These are phyloP conservation scores for Aspergillus terreus DNA, from an alignment of 2,329 filamentous ascomycete species.

Conservation along the genomic window DNA sequence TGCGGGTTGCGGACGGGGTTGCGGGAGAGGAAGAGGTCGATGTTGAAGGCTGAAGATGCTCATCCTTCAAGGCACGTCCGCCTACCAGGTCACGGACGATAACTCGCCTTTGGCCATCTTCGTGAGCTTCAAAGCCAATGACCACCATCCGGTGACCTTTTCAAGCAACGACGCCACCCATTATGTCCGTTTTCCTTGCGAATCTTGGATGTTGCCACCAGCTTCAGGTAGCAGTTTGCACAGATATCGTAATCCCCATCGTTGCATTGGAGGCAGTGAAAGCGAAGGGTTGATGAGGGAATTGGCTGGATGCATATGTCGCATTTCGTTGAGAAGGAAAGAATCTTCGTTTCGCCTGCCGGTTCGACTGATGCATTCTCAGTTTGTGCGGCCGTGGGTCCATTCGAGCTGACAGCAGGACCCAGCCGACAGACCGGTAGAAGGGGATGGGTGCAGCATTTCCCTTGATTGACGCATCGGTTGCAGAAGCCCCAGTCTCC, in stretches of 20 bases:
- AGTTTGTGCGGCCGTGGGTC: conserved; percentile 15
- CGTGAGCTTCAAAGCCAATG: conserved; percentile 68
- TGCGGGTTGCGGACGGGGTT: background rate
- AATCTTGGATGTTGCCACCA: conserved; percentile 63
- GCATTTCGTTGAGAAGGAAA: conserved; percentile 72
- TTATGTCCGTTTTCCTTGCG: conserved; percentile 69
- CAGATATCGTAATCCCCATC: conserved; percentile 88
- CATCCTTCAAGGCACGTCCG: conserved; percentile 64
- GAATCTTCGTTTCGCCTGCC: conserved; percentile 53
- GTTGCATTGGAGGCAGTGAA: conserved; percentile 76
- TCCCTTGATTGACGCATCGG: conserved; percentile 76
- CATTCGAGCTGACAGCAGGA: conserved; percentile 18
- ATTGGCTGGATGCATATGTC: conserved; percentile 75
- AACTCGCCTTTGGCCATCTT: conserved; percentile 63
- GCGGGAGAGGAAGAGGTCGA: conserved; percentile 16
- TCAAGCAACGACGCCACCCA: conserved; percentile 81
- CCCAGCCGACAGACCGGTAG: conserved; percentile 67
- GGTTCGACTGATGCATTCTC: conserved; percentile 16
- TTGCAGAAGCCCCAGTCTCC: conserved; percentile 96
- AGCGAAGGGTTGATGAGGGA: conserved; percentile 63
- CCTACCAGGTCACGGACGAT: conserved; percentile 73
- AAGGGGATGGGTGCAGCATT: conserved; percentile 76
- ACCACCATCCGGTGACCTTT: conserved; percentile 80
- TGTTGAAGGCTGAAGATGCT: conserved; percentile 39
- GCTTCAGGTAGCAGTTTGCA: conserved; percentile 67